phyloP scores from a whole-genome alignment of 2,329 filamentous ascomycete genomes.

The Sphaceloma murrayae region DNA sequence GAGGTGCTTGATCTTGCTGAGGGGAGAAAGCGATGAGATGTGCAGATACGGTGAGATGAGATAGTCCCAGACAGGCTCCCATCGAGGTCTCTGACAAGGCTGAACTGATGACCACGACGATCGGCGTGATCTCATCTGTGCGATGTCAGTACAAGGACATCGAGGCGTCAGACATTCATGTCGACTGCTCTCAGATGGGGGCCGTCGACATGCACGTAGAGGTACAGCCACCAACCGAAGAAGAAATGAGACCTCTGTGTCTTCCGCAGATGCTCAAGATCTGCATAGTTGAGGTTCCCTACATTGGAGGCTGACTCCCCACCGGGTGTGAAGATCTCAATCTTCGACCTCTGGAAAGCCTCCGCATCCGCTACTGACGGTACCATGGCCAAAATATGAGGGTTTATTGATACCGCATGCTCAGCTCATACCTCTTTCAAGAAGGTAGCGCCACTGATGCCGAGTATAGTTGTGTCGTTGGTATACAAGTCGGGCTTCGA shows the following conservation, averaged over 20 bases:
- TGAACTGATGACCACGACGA: constrained; percentile 1
- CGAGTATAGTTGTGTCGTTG: not conserved
- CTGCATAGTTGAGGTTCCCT: not conserved
- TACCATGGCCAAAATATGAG: not conserved
- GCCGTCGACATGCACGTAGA: not conserved
- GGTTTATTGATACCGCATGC: not conserved
- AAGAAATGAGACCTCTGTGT: constrained; percentile 1
- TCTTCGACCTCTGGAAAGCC: not conserved
- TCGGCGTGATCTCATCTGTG: constrained; percentile 7
- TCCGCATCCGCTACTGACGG: not conserved
- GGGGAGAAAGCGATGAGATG: constrained; percentile 7
- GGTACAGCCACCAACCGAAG: constrained; percentile 1
- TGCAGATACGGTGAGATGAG: constrained; percentile 12
- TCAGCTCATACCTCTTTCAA: no score
- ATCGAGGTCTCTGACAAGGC: not conserved
- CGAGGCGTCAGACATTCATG: not conserved
- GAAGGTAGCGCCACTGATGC: no score
- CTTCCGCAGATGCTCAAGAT: not conserved
- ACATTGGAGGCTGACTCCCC: not conserved
- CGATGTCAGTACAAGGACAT: not conserved
- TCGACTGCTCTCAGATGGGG: no score
- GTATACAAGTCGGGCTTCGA: no score
- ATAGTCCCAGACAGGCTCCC: constrained; percentile 1
- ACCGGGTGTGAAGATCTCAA: constrained; percentile 11
- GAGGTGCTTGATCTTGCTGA: not conserved